phyloP scores from a whole-genome alignment of 495 filamentous ascomycete genomes.

The Hypoxylon intermedium region DNA sequence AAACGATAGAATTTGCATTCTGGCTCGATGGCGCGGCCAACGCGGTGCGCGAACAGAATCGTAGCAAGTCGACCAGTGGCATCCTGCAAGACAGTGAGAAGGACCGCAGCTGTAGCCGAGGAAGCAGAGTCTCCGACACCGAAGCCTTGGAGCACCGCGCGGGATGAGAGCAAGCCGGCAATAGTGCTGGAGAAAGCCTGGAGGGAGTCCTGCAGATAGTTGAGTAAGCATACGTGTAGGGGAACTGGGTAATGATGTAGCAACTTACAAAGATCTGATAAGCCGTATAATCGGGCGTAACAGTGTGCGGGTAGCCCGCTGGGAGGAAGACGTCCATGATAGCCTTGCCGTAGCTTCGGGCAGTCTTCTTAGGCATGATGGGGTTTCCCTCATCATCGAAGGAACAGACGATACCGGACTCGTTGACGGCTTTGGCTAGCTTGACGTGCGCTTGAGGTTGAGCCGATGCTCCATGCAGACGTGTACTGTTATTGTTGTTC shows the following conservation, averaged over 20 bases:
- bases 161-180: constrained; percentile 82
- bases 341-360: constrained; percentile 34
- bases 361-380: constrained; percentile 7
- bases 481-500: no score
- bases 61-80: constrained; percentile 84
- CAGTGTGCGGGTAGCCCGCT: constrained; percentile 88
- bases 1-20: constrained; percentile 96
- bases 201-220: constrained; percentile 77
- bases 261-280: constrained; percentile 60
- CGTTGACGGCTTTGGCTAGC: constrained; percentile 23
- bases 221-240: neutral
- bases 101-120: constrained; percentile 83
- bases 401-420: constrained; percentile 18
- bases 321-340: constrained; percentile 85
- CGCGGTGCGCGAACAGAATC: constrained; percentile 85
- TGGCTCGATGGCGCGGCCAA: constrained; percentile 87
- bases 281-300: constrained; percentile 86
- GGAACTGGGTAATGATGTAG: constrained; percentile 9
- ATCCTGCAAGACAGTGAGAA: constrained; percentile 87
- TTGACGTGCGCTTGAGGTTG: no score
- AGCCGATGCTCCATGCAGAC: no score
- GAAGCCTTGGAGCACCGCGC: constrained; percentile 90
- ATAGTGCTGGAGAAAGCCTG: constrained; percentile 97
- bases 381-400: constrained; percentile 28
- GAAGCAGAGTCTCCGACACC: constrained; percentile 88